These are phyloP conservation scores for Adansonia rubrostipa DNA, from an alignment of 441 rosid species.

Conservation along the genomic window DNA sequence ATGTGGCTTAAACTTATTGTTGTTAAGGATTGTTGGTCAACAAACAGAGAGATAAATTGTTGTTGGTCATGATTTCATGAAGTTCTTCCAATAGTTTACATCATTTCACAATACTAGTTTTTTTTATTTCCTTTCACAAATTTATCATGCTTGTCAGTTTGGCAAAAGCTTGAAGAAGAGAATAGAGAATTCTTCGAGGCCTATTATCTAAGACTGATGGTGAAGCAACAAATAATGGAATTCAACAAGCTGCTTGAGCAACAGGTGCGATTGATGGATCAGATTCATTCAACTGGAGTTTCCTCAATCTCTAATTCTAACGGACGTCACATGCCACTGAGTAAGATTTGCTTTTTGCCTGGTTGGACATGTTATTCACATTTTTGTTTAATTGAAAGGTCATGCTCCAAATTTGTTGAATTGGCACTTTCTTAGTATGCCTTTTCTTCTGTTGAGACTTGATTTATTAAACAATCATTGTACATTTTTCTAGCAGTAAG, in stretches of 20 bases:
- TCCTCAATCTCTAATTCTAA: constrained; percentile 64
- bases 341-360: constrained; percentile 52
- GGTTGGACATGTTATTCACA: constrained; percentile 2
- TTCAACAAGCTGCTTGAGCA: constrained; percentile 95
- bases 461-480: constrained; percentile 7
- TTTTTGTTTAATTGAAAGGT: background rate
- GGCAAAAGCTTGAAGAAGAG: constrained; percentile 99
- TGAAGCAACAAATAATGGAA: constrained; percentile 92
- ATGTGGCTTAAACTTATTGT: constrained; percentile 4
- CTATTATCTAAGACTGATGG: constrained; percentile 82
- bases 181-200: constrained; percentile 93
- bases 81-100: background rate
- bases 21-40: constrained; percentile 7
- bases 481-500: background rate
- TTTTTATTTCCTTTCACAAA: too few relatives aligned
- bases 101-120: background rate
- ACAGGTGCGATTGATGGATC: constrained; percentile 82
- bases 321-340: constrained; percentile 69
- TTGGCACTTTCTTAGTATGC: background rate
- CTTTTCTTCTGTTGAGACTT: background rate
- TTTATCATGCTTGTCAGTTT: constrained; percentile 75
- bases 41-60: background rate
- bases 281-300: constrained; percentile 64
- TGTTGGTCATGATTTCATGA: background rate
- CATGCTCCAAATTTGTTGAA: background rate